Evolutionary conservation across 495 filamentous ascomycete species (phyloP).

Genomic region (Bryoglossum gracile): DNA sequence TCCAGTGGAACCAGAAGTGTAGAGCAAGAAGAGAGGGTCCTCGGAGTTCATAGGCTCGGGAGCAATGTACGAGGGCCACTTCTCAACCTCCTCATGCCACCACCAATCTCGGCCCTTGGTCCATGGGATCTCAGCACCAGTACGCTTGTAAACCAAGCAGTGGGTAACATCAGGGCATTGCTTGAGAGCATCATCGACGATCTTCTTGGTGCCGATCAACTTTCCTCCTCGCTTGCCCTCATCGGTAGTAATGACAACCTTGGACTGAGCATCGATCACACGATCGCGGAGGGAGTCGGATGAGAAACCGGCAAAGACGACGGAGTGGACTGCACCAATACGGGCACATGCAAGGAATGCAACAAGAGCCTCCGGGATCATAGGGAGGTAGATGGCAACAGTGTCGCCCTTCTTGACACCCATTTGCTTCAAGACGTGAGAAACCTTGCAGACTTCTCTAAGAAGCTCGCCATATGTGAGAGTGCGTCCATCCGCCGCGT

Average conservation of each 20-base stretch:
- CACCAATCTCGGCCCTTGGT: conserved; percentile 84
- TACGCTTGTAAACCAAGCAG: conserved; percentile 90
- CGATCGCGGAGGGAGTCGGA: conserved; percentile 95
- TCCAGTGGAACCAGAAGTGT: conserved; percentile 95
- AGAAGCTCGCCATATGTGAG: conserved; percentile 94
- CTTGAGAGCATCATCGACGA: conserved; percentile 96
- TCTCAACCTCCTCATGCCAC: conserved; percentile 98
- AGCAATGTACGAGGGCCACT: conserved; percentile 84
- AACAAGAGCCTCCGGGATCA: conserved; percentile 94
- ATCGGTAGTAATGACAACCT: conserved; percentile 91
- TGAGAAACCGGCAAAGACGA: conserved; percentile 98
- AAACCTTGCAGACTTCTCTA: conserved; percentile 79
- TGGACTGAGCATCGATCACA: conserved; percentile 82
- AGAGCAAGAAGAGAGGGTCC: conserved; percentile 94
- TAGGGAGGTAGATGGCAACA: conserved; percentile 94
- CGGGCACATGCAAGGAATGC: conserved; percentile 86
- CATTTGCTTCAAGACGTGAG: conserved; percentile 83
- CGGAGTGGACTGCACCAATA: conserved; percentile 95
- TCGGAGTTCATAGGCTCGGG: conserved; percentile 86
- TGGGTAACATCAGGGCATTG: conserved; percentile 87
- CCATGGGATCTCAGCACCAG: conserved; percentile 87
- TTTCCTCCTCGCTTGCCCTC: conserved; percentile 98
- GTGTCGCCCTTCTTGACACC: conserved; percentile 97
- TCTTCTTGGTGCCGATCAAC: conserved; percentile 97
- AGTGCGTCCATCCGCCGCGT: conserved; percentile 76